phyloP scores from a whole-genome alignment of 257 asterid species.

The Jasminum sambac region DNA sequence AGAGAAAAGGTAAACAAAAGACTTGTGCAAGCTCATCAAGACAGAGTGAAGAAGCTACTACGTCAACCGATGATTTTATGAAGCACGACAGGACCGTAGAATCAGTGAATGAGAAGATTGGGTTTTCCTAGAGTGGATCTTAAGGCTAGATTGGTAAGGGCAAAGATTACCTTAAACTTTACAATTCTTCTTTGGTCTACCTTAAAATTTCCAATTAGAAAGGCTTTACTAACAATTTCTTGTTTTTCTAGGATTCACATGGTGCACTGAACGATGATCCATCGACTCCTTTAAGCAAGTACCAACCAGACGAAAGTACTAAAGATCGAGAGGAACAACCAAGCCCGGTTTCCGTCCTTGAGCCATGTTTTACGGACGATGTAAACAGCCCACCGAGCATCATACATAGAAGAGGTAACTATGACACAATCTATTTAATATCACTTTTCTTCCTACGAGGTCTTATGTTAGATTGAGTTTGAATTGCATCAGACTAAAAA shows the following conservation, averaged over 20 bases:
- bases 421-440: no score
- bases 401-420: constrained; percentile 45
- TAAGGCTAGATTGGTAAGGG: constrained; percentile 35
- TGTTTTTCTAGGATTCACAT: constrained; percentile 35
- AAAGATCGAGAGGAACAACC: constrained; percentile 64
- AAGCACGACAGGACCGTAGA: constrained; percentile 10
- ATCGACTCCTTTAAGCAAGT: constrained; percentile 40
- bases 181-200: neutral
- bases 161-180: no score
- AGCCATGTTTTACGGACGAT: constrained; percentile 57
- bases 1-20: constrained; percentile 25
- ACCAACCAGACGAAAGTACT: constrained; percentile 32
- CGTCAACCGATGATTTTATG: constrained; percentile 21
- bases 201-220: no score
- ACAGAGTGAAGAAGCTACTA: constrained; percentile 23
- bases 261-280: constrained; percentile 39
- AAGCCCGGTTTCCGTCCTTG: constrained; percentile 87
- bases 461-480: neutral
- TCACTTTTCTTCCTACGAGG: no score
- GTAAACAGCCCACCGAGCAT: constrained; percentile 49
- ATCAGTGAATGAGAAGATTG: constrained; percentile 8
- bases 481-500: no score
- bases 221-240: constrained; percentile 19
- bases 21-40: constrained; percentile 25
- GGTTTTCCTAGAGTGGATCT: constrained; percentile 13